These are phyloP conservation scores for Leccinellum luteum DNA, from an alignment of 768 basidiomycete species.

Conservation along the genomic window DNA sequence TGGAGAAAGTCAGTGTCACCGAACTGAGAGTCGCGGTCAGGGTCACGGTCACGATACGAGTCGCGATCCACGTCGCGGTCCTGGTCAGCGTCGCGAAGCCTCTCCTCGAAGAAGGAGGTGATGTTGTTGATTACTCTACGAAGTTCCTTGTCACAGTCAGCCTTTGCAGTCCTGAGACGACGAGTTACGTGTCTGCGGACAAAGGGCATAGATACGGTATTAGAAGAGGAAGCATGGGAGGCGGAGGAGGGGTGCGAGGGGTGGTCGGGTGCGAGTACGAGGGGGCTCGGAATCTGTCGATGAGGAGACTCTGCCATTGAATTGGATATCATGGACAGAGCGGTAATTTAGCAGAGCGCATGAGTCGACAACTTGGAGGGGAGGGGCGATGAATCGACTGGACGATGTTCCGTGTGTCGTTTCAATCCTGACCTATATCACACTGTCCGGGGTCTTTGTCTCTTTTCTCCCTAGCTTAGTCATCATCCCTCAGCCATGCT, in stretches of 20 bases:
- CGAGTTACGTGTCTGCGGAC: slow-evolving; percentile 91
- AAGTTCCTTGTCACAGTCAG: slow-evolving; percentile 95
- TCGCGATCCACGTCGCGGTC: slow-evolving; percentile 64
- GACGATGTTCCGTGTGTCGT: slow-evolving; percentile 3
- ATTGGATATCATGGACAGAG: slow-evolving; percentile 10
- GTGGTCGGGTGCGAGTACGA: slow-evolving; percentile 70
- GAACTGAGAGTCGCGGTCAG: slow-evolving; percentile 56
- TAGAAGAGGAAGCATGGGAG: slow-evolving; percentile 48
- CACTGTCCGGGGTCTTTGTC: neutral
- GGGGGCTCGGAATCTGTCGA: slow-evolving; percentile 67
- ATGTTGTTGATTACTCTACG: slow-evolving; percentile 92
- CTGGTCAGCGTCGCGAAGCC: slow-evolving; percentile 73
- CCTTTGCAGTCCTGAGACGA: slow-evolving; percentile 90
- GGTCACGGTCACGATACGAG: slow-evolving; percentile 43
- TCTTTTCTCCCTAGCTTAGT: neutral
- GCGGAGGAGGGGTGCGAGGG: slow-evolving; percentile 20
- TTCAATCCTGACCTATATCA: slow-evolving; percentile 3
- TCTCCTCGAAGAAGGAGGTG: slow-evolving; percentile 92
- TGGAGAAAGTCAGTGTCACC: slow-evolving; percentile 56
- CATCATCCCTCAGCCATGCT: slow-evolving; percentile 8
- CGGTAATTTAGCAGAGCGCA: slow-evolving; percentile 2
- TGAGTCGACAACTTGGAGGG: neutral
- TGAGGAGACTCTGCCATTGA: slow-evolving; percentile 39
- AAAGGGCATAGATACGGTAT: slow-evolving; percentile 89
- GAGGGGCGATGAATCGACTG: neutral